Base-by-base conservation (phyloP, 2,329 filamentous ascomycete genomes). In the Aureobasidium zeae region DNA sequence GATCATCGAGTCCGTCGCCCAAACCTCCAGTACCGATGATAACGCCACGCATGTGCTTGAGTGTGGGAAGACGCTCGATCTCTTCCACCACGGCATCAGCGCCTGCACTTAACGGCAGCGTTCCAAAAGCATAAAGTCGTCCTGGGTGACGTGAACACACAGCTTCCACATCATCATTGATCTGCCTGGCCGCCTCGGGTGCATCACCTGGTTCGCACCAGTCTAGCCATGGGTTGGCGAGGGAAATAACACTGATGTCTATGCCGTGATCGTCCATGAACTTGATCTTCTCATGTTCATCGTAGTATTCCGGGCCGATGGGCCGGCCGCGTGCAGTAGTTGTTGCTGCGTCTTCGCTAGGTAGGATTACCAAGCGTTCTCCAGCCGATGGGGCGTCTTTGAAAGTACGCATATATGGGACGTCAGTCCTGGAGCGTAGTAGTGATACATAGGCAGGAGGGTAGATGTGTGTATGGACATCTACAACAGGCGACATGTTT, bases 181-280 rank as follows among this genome's bases (percentile, higher is more conserved):
- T 80, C 1, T 69, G 69, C 42, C 65, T 57, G 1, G 86, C 86
- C 36, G 80, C 77, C 21, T 63, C 59, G 2, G 73, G 74, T 0
- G 84, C 83, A 51, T 81, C 74, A 3, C 67, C 60, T 0, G 76
- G 59, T 0, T 69, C 63, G 0, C 94, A 65, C 58, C 94, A 95
- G 63, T 95, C 88, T 2, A 95, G 73, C 88, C 88, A 95, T 0
- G 88, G 88, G 57, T 95, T 95, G 11, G 88, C 88, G 16, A 94
- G 77, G 1, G 85, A 91, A 50, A 95, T 78, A 38, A 94, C 83
- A 1, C 84, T 91, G 51, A 82, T 78, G 61, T 83, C 75, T 59
- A 95, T 94, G 42, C 68, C 68, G 64, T 95, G 88, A 12, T 72
- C 75, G 60, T 86, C 73, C 88, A 95, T 95, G 66, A 95, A 94